phyloP scores from a whole-genome alignment of 139 green algal genomes.

The Volvox reticuliferus region DNA sequence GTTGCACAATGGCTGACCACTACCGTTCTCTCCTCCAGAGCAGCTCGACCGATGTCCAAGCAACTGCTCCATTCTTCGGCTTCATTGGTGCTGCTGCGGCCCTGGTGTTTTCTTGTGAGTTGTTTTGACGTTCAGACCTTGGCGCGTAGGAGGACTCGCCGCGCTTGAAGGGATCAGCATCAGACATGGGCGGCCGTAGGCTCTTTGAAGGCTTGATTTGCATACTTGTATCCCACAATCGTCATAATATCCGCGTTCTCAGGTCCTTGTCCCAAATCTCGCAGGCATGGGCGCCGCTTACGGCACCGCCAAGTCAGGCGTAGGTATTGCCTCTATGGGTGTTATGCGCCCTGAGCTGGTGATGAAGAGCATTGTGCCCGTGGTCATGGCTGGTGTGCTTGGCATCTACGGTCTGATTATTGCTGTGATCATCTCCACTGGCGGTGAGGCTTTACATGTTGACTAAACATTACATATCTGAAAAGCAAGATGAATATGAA shows the following conservation, averaged over 20 bases:
- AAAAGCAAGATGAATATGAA: neutral
- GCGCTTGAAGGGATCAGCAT: too few relatives aligned
- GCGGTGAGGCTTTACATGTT: constrained; percentile 74
- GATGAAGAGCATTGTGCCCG: constrained; percentile 99
- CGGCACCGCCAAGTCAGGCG: constrained; percentile 98
- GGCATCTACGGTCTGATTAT: constrained; percentile 99
- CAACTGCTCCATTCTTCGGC: constrained; percentile 95
- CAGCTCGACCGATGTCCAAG: constrained; percentile 34
- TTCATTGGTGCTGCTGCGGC: constrained; percentile 96
- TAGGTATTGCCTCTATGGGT: constrained; percentile 99
- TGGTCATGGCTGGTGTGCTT: constrained; percentile 99
- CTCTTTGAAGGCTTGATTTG: too few relatives aligned
- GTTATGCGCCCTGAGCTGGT: constrained; percentile 99
- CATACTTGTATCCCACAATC: too few relatives aligned
- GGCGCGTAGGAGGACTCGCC: too few relatives aligned
- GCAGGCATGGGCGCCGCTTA: constrained; percentile 98
- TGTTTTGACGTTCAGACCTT: too few relatives aligned
- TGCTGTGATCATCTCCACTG: constrained; percentile 98
- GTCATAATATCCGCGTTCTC: too few relatives aligned
- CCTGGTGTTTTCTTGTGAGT: constrained; percentile 97
- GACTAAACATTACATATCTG: neutral
- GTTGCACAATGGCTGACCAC: constrained; percentile 34
- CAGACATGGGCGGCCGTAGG: too few relatives aligned
- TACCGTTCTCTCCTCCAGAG: constrained; percentile 16
- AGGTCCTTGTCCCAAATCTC: neutral